Conservation (phyloP, 2,329 filamentous ascomycete genomes). For the Cladobotryum mycophilum region DNA sequence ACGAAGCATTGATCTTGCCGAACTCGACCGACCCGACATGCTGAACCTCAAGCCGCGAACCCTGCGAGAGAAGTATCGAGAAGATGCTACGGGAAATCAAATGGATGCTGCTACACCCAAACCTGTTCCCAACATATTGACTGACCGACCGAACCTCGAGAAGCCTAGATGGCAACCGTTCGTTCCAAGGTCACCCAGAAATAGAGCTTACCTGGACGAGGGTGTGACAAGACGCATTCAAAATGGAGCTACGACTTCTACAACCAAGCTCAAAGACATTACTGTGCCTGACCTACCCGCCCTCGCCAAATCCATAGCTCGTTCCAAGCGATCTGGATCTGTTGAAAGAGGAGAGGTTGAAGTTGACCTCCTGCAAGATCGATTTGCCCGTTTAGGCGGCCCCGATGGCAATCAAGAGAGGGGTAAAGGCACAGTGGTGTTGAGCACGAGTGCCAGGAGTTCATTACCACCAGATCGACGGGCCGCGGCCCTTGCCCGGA, state of each 20-base stretch:
- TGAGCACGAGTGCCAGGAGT: slow-evolving; percentile 27
- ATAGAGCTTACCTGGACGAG: slow-evolving; percentile 31
- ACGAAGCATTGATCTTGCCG: slow-evolving; percentile 23
- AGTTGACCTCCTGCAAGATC: slow-evolving; percentile 41
- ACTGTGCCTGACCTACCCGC: slow-evolving; percentile 22
- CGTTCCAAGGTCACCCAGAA: slow-evolving; percentile 35
- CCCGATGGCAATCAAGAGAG: slow-evolving; percentile 21
- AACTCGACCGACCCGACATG: slow-evolving; percentile 15
- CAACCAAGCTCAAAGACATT: slow-evolving; percentile 19
- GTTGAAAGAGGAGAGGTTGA: slow-evolving; percentile 25
- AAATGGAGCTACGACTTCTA: slow-evolving; percentile 20
- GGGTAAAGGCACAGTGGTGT: slow-evolving; percentile 18
- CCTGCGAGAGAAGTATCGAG: slow-evolving; percentile 30
- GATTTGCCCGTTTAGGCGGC: slow-evolving; percentile 40
- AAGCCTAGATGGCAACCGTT: slow-evolving; percentile 36
- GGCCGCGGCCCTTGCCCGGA: slow-evolving; percentile 48
- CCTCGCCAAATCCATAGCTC: slow-evolving; percentile 19
- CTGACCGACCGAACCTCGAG: slow-evolving; percentile 23
- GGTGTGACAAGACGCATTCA: slow-evolving; percentile 25
- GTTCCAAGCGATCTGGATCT: slow-evolving; percentile 11
- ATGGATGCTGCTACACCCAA: slow-evolving; percentile 14
- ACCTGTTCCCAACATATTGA: slow-evolving; percentile 13
- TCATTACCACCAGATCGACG: slow-evolving; percentile 44
- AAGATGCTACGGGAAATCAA: slow-evolving; percentile 20
- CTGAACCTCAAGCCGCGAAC: slow-evolving; percentile 18